Evolutionary conservation across 352 stramenopile genomes (phyloP), one percentile per base, ranked within the genome.

Genomic region (Pythium scleroteichum): DNA sequence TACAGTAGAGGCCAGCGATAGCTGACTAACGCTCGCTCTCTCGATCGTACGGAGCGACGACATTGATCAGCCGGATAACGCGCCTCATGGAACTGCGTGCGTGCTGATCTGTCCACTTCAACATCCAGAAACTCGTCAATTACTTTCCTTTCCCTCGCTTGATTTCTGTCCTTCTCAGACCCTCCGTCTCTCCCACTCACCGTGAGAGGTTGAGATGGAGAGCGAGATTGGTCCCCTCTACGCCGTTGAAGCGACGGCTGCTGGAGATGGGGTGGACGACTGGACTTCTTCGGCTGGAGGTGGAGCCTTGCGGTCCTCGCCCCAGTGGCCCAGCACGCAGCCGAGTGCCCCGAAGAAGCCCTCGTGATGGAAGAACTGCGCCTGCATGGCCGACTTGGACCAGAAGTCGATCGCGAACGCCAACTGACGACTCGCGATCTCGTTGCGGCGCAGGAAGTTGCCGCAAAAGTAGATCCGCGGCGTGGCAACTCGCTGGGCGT

Each of bases 331-430:
- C 4, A 66, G 49, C 14, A 66, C 29, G 26, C 59, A 92, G 32
- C 97, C 97, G 6, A 99, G 72, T 13, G 97, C 96, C 20, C 97
- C 97, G 74, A 99, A 98, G 72, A 98, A 99, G 0, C 97, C 97
- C 76, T 98, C 95, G 75, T 98, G 95, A 60, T 92, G 82, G 54
- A 98, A 94, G 61, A 98, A 98, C 49, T 96, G 82, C 19, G 87
- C 89, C 56, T 96, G 75, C 73, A 96, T 89, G 35, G 73, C 66
- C 29, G 94, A 94, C 53, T 96, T 90, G 27, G 92, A 98, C 97
- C 97, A 99, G 72, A 98, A 99, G 62, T 98, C 85, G 73, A 99
- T 99, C 8, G 92, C 90, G 67, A 92, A 97, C 38, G 90, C 78
- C 32, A 98, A 72, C 59, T 92, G 79, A 27, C 87, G 78, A 39